Evolutionary conservation across 495 filamentous ascomycete species (phyloP).

Genomic region (Penicillium verhagenii): DNA sequence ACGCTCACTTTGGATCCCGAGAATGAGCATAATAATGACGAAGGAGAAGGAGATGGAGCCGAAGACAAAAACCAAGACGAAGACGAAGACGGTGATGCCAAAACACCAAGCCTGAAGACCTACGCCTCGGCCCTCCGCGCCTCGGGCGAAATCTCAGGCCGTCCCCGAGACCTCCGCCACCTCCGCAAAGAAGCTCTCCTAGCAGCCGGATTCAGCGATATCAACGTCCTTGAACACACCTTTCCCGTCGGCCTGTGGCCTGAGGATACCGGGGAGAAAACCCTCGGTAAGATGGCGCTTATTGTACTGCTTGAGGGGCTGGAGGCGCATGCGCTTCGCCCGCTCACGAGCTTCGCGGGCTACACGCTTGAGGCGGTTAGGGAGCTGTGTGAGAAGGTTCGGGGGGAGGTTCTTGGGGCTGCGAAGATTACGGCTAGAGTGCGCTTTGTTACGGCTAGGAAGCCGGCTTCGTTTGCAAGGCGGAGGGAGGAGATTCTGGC

Average conservation of each 20-base stretch:
- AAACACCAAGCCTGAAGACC: slow-evolving; percentile 37
- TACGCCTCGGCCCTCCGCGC: slow-evolving; percentile 38
- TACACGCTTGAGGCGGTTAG: slow-evolving; percentile 57
- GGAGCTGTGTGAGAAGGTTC: slow-evolving; percentile 53
- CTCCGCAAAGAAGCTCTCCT: slow-evolving; percentile 49
- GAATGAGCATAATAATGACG: background rate
- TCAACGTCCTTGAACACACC: slow-evolving; percentile 51
- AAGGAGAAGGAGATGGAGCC: too few relatives aligned
- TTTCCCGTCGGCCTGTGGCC: slow-evolving; percentile 62
- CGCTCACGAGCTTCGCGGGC: slow-evolving; percentile 56
- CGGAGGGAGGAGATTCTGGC: slow-evolving; percentile 21
- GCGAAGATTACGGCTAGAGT: slow-evolving; percentile 44
- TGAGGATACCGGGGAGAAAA: slow-evolving; percentile 51
- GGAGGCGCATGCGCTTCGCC: slow-evolving; percentile 60
- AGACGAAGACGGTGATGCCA: too few relatives aligned
- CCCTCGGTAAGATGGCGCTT: slow-evolving; percentile 64
- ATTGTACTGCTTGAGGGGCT: slow-evolving; percentile 62
- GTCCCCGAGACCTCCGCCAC: slow-evolving; percentile 53
- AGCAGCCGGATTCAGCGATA: slow-evolving; percentile 61
- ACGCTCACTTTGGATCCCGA: slow-evolving; percentile 11
- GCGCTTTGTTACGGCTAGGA: slow-evolving; percentile 56
- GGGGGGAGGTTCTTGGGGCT: slow-evolving; percentile 49
- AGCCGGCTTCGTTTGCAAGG: slow-evolving; percentile 42
- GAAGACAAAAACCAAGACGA: too few relatives aligned
- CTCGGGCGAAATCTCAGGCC: slow-evolving; percentile 30